Base-by-base conservation (phyloP, 1,139 yeast genomes). In the Kodamaea derodonti region DNA sequence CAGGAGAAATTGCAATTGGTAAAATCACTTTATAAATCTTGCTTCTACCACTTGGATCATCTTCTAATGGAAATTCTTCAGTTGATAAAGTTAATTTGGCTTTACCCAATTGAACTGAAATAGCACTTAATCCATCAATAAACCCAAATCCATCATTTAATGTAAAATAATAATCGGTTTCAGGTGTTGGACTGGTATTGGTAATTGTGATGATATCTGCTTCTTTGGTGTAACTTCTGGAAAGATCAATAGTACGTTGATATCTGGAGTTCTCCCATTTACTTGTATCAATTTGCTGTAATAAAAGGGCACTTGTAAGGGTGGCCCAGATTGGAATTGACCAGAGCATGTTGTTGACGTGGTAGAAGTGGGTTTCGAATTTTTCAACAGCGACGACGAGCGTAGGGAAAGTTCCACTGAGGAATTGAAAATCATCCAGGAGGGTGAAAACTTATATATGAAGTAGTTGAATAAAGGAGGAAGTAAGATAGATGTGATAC, bases 1-100 rank as follows among this genome's bases (percentile, higher is more conserved):
- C 76, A 16, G 95, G 85, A 5, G 82, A 74, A 38, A 90, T 60
- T 24, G 94, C 84, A 35, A 66, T 65, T 14, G 88, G 84, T 24
- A 84, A 59, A n/a, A 46, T 49, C 22, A 87, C 51, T 40, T 65
- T 61, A 41, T 52, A 62, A 35, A 65, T 46, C 29, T 60, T 58
- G 17, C 58, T 51, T 14, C 52, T 50, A 14, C 42, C 45, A 20
- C 58, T 62, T 53, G 47, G 54, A 12, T 59, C 52, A 12, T 59
- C 56, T 7, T 59, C 69, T 30, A 65, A 32, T 11, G n/a, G 59
- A 48, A 36, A 57, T 53, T 14, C 14, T 27, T 24, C 39, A 20
- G 34, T 41, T 20, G 28, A 59, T 60, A 27, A 57, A 56, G 23
- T 65, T 66, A 26, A 52, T 47, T 33, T 60, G 42, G 10, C 60